A percentile compares a stretch with the other conserved stretches of the same genome.
Conservation (phyloP, 1,284 basidiomycete species). For the Microbotryomycetes sp. region DNA sequence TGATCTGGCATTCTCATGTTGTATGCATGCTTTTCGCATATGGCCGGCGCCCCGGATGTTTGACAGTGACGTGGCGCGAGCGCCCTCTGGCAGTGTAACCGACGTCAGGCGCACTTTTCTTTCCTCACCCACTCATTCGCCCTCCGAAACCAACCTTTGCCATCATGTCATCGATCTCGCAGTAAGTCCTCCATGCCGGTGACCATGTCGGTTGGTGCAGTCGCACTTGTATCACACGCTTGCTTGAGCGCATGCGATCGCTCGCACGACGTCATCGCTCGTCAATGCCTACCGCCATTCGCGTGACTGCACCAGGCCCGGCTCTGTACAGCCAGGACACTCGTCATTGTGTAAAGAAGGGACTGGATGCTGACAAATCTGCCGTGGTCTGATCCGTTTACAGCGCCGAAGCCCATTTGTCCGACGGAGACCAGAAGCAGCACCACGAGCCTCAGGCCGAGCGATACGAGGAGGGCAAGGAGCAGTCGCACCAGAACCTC, state of each 20-base stretch:
- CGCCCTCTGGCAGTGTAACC: too few species aligned
- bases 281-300: not conserved
- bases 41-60: too few species aligned
- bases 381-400: too few species aligned
- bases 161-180: constrained; percentile 17
- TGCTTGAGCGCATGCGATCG: not conserved
- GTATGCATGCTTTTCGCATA: too few species aligned
- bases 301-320: not conserved
- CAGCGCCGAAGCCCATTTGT: constrained; percentile 22
- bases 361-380: too few species aligned
- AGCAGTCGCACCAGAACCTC: constrained; percentile 16
- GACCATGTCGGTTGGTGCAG: too few species aligned
- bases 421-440: constrained; percentile 25
- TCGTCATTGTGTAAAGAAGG: not conserved
- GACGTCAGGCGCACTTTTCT: too few species aligned
- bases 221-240: too few species aligned
- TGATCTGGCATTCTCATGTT: too few species aligned
- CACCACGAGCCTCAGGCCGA: constrained; percentile 2
- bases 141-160: too few species aligned
- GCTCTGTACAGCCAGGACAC: not conserved
- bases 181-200: not conserved
- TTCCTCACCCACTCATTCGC: too few species aligned
- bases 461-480: constrained; percentile 27
- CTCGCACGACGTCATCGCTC: not conserved
- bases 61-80: too few species aligned